A percentile compares a stretch with the other conserved stretches of the same genome.
phyloP scores from a whole-genome alignment of 2,329 filamentous ascomycete genomes.

The Sphaerulina musiva region DNA sequence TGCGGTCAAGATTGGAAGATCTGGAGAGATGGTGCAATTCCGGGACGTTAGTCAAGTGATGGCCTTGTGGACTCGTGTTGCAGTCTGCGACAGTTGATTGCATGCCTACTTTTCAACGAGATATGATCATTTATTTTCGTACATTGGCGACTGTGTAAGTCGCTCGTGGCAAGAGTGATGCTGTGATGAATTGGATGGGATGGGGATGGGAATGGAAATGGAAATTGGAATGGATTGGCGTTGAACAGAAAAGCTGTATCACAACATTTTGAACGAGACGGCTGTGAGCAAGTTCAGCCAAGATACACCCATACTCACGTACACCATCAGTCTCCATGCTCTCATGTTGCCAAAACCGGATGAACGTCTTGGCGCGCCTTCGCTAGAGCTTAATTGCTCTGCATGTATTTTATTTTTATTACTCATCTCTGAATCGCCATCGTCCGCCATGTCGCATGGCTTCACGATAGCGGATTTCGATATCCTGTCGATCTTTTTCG shows the following conservation, averaged over 20 bases:
- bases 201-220: not conserved
- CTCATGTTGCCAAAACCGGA: not conserved
- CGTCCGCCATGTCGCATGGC: constrained; percentile 69
- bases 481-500: constrained; percentile 55
- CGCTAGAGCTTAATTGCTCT: not conserved
- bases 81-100: not conserved
- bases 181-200: not conserved
- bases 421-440: constrained; percentile 78
- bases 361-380: not conserved
- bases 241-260: not conserved
- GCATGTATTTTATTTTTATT: not conserved
- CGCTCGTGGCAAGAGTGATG: not conserved
- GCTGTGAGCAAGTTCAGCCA: not conserved
- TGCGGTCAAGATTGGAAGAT: constrained; percentile 27
- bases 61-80: not conserved
- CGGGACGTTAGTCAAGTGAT: constrained; percentile 13
- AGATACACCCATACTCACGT: constrained; percentile 11
- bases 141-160: not conserved
- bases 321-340: not conserved
- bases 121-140: not conserved
- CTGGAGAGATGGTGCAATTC: constrained; percentile 25
- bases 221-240: not conserved
- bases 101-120: not conserved
- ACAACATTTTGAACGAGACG: not conserved
- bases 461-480: constrained; percentile 71